Evolutionary conservation across 768 basidiomycete genomes (phyloP).

Genomic region (Pulveroboletus sp.): DNA sequence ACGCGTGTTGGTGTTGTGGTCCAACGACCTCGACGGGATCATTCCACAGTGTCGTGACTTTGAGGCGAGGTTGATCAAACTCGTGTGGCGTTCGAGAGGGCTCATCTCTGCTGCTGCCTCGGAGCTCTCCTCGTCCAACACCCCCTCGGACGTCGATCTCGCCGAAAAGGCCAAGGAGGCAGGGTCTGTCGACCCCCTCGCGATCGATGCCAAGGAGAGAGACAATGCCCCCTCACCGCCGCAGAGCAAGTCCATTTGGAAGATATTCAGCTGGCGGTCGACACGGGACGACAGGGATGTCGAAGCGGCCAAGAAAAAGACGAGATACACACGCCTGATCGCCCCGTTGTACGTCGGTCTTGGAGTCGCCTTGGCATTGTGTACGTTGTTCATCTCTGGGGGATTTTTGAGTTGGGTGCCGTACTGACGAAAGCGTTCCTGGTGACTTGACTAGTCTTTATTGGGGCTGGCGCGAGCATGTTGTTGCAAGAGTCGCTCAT

Average conservation of each 20-base stretch:
- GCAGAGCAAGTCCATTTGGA: slow-evolving; percentile 16
- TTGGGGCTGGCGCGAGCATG: slow-evolving; percentile 56
- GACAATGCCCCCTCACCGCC: neutral
- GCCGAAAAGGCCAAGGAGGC: slow-evolving; percentile 42
- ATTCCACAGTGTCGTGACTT: slow-evolving; percentile 73
- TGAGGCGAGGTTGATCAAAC: slow-evolving; percentile 74
- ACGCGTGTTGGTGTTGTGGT: slow-evolving; percentile 80
- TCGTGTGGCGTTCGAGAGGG: slow-evolving; percentile 64
- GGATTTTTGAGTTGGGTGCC: neutral
- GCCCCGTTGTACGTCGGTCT: slow-evolving; percentile 75
- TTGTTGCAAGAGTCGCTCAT: slow-evolving; percentile 66
- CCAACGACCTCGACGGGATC: slow-evolving; percentile 77
- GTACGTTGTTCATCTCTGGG: slow-evolving; percentile 36
- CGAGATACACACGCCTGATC: slow-evolving; percentile 61
- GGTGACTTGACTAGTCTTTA: slow-evolving; percentile 59
- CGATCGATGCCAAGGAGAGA: slow-evolving; percentile 6
- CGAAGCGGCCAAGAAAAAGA: slow-evolving; percentile 43
- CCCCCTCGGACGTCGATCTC: slow-evolving; percentile 54
- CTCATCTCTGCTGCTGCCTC: slow-evolving; percentile 33
- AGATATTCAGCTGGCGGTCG: slow-evolving; percentile 45
- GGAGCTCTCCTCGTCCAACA: slow-evolving; percentile 42
- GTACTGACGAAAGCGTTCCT: slow-evolving; percentile 4
- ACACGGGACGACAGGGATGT: slow-evolving; percentile 44
- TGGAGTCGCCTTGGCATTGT: slow-evolving; percentile 61
- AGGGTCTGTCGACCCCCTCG: slow-evolving; percentile 16